A percentile compares a stretch with the other conserved stretches of the same genome.
These are phyloP conservation scores for Aspergillus baeticus DNA, from an alignment of 495 filamentous ascomycete species.

Conservation along the genomic window DNA sequence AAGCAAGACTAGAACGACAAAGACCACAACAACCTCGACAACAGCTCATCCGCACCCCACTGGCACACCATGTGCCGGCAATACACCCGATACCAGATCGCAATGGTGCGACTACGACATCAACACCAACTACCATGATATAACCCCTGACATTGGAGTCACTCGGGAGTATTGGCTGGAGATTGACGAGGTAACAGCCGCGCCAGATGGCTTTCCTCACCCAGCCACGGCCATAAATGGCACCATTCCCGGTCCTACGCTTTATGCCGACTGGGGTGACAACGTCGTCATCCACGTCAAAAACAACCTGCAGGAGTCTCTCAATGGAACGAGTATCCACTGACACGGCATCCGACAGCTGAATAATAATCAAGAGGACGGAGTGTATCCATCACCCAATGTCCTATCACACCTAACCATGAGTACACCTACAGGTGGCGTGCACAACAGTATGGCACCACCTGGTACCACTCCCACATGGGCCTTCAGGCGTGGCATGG, in stretches of 20 bases:
- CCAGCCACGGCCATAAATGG: constrained; percentile 74
- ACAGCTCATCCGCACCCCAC: constrained; percentile 1
- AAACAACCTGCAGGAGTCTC: constrained; percentile 63
- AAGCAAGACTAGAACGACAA: not conserved
- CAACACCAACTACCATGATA: constrained; percentile 52
- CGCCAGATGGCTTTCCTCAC: constrained; percentile 68
- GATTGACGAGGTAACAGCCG: constrained; percentile 51
- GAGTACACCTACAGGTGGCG: constrained; percentile 72
- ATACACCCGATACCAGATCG: constrained; percentile 1
- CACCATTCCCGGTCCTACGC: constrained; percentile 55
- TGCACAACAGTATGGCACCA: constrained; percentile 68
- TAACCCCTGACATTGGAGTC: constrained; percentile 40
- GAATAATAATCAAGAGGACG: constrained; percentile 50
- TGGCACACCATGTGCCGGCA: constrained; percentile 6
- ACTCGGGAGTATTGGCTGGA: constrained; percentile 34
- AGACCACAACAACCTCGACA: not conserved
- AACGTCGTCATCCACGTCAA: constrained; percentile 64
- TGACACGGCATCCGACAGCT: constrained; percentile 52
- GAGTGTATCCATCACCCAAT: constrained; percentile 70
- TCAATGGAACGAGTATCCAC: constrained; percentile 53
- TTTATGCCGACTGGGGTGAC: constrained; percentile 68
- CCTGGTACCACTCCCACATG: constrained; percentile 79
- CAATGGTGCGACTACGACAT: constrained; percentile 48
- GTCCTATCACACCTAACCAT: constrained; percentile 58
- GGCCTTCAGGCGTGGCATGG: constrained; percentile 58